phyloP scores from a whole-genome alignment of 257 asterid genomes.

The Henckelia pumila region DNA sequence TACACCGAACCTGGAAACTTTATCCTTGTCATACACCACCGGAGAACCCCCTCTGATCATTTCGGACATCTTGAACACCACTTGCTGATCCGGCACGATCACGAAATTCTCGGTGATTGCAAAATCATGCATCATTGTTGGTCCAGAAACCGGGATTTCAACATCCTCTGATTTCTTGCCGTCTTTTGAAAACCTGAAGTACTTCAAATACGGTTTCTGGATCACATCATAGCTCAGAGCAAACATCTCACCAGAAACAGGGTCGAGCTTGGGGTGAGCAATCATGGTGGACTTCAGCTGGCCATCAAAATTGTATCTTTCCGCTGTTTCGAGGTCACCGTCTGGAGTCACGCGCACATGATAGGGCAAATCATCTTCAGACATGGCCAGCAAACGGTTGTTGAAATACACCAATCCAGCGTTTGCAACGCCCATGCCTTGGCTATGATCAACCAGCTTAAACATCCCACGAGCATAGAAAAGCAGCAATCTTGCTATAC shows the following conservation, averaged over 20 bases:
- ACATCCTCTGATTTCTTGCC: slow-evolving; percentile 78
- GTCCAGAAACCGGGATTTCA: slow-evolving; percentile 76
- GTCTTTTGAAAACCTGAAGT: slow-evolving; percentile 53
- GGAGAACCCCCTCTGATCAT: slow-evolving; percentile 96
- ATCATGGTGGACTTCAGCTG: slow-evolving; percentile 80
- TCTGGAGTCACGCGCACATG: slow-evolving; percentile 58
- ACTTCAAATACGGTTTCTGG: slow-evolving; percentile 80
- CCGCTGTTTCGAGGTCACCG: slow-evolving; percentile 77
- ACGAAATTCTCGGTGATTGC: slow-evolving; percentile 87
- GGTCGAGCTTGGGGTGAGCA: slow-evolving; percentile 96
- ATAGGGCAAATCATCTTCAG: slow-evolving; percentile 93
- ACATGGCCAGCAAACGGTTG: slow-evolving; percentile 79
- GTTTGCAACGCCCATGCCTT: slow-evolving; percentile 92
- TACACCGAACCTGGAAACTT: slow-evolving; percentile 70
- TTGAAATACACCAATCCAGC: slow-evolving; percentile 89
- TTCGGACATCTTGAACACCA: slow-evolving; percentile 86
- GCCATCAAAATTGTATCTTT: slow-evolving; percentile 52
- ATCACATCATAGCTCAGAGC: slow-evolving; percentile 90
- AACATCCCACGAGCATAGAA: slow-evolving; percentile 82
- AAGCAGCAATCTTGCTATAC: slow-evolving; percentile 75
- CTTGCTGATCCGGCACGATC: slow-evolving; percentile 90
- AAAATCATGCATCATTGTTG: slow-evolving; percentile 99
- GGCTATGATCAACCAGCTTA: slow-evolving; percentile 61
- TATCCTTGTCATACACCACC: slow-evolving; percentile 68
- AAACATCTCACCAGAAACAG: slow-evolving; percentile 77